Evolutionary conservation across 345 rosid species (phyloP), one percentile per base, ranked within the genome.

Genomic region (Brassica cretica): DNA sequence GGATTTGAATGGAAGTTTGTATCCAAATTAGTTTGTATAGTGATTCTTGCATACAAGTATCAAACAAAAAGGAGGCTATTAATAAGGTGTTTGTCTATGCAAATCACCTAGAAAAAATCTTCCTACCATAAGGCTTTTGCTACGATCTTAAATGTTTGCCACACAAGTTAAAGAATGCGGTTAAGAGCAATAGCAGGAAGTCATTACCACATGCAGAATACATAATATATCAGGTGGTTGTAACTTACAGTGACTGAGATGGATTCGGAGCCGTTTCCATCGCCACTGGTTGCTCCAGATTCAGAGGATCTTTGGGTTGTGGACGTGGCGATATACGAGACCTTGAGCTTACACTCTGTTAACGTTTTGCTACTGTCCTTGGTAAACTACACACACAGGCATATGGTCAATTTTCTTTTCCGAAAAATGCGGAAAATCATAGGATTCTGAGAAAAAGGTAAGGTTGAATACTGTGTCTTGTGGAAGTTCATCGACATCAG

Each of bases 301-400:
- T 84, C 90, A 56, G 84, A 80, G 76, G 80, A 85, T 71, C 81
- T 90, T 76, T 83, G 87, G 41, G 87, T 24, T 24, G 94, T 82
- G 32, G 88, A 82, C 24, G 90, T 87, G 46, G 91, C 16, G 53
- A 80, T 66, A 74, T 93, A 91, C 1, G 87, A 76, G 78, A 93
- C 99, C 85, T 86, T 95, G 65, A 95, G 97, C 86, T 89, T 91
- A 83, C 86, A 84, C 75, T 94, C 98, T 80, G 92, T 88, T 67
- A 94, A 77, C 19, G 80, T 63, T 81, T 81, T 92, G 74, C 89
- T 92, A 80, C 82, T 83, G 49, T 89, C 97, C 84, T 91, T 94
- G 61, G 79, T 90, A 71, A 94, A 94, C 98, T 94, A 82, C 46
- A 76, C 35, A 72, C 74, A 72, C 74, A 76, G 16, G 68, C 64